Percentiles rank a stretch among this genome's conserved stretches.
phyloP scores from a whole-genome alignment of 192 early-diverging fungal genomes.

The Irineochytrium annulatum region DNA sequence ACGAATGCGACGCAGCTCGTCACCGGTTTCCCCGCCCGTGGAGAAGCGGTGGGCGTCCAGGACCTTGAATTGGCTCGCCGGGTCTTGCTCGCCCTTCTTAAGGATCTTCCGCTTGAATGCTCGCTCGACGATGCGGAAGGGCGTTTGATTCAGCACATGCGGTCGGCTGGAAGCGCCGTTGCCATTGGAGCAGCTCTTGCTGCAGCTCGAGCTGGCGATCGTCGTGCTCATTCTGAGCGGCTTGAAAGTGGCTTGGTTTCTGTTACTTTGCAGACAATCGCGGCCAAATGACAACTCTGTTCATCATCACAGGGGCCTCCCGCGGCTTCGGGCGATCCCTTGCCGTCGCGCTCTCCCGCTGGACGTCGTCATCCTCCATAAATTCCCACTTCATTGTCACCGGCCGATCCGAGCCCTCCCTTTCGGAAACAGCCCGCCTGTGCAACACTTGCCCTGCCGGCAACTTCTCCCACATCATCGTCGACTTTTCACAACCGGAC shows the following conservation, averaged over 20 bases:
- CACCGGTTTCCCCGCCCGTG: background rate
- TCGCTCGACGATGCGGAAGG: conserved; percentile 45
- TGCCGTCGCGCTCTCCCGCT: conserved; percentile 14
- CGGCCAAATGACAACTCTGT: conserved; percentile 9
- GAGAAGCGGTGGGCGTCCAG: conserved; percentile 14
- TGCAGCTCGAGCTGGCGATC: too few species aligned
- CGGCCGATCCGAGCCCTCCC: too few species aligned
- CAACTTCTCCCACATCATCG: conserved; percentile 1
- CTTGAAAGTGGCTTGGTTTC: too few species aligned
- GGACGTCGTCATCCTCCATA: too few species aligned
- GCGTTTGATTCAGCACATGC: conserved; percentile 32
- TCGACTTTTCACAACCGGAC: conserved; percentile 17
- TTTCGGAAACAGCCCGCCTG: background rate
- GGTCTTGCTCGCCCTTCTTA: background rate
- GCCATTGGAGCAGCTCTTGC: too few species aligned
- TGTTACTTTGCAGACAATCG: too few species aligned
- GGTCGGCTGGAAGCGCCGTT: background rate
- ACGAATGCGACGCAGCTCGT: background rate
- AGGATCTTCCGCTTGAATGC: conserved; percentile 34
- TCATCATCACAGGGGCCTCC: conserved; percentile 38
- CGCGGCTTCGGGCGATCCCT: conserved; percentile 29
- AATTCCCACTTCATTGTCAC: too few species aligned
- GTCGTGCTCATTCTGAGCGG: too few species aligned
- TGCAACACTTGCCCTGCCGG: background rate
- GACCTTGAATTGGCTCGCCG: background rate